Evolutionary conservation across 2,329 filamentous ascomycete genomes (phyloP).

Genomic region (Fusarium multiceps): DNA sequence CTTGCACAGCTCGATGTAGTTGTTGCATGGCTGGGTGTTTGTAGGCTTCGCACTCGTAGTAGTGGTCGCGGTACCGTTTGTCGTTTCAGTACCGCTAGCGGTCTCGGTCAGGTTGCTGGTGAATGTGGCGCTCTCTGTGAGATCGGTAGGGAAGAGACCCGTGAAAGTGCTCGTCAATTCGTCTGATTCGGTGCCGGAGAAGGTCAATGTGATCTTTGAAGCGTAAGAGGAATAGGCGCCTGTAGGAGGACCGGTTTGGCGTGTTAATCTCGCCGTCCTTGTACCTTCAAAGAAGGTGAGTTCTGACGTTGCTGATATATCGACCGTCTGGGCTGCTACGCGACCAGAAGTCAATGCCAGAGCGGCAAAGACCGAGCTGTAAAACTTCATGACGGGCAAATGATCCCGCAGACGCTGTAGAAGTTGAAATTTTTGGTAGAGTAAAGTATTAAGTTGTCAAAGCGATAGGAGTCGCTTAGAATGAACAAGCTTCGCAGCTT

Average conservation of each 20-base stretch:
- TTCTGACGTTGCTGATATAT: slow-evolving; percentile 48
- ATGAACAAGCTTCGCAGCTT: slow-evolving; percentile 19
- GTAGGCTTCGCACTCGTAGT: slow-evolving; percentile 55
- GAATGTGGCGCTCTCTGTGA: slow-evolving; percentile 45
- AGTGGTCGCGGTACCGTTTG: slow-evolving; percentile 48
- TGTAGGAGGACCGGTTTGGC: slow-evolving; percentile 49
- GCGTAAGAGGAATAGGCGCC: slow-evolving; percentile 44
- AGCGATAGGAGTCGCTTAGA: slow-evolving; percentile 17
- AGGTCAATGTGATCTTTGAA: slow-evolving; percentile 41
- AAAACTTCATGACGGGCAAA: slow-evolving; percentile 42
- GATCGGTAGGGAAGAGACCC: slow-evolving; percentile 54
- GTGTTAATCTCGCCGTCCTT: slow-evolving; percentile 53
- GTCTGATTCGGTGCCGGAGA: slow-evolving; percentile 32
- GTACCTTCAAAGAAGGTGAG: slow-evolving; percentile 54
- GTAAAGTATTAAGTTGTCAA: slow-evolving; percentile 8
- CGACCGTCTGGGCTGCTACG: slow-evolving; percentile 45
- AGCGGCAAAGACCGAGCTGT: slow-evolving; percentile 35
- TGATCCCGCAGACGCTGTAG: neutral
- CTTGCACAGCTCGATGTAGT: slow-evolving; percentile 78
- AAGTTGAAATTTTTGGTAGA: slow-evolving; percentile 1
- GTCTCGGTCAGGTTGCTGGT: slow-evolving; percentile 56
- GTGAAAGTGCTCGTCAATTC: slow-evolving; percentile 58
- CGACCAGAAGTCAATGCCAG: slow-evolving; percentile 41
- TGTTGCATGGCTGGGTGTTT: slow-evolving; percentile 85
- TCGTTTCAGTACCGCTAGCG: slow-evolving; percentile 51